phyloP scores from a whole-genome alignment of 192 early-diverging fungal genomes.

The Kickxella alabastrina region DNA sequence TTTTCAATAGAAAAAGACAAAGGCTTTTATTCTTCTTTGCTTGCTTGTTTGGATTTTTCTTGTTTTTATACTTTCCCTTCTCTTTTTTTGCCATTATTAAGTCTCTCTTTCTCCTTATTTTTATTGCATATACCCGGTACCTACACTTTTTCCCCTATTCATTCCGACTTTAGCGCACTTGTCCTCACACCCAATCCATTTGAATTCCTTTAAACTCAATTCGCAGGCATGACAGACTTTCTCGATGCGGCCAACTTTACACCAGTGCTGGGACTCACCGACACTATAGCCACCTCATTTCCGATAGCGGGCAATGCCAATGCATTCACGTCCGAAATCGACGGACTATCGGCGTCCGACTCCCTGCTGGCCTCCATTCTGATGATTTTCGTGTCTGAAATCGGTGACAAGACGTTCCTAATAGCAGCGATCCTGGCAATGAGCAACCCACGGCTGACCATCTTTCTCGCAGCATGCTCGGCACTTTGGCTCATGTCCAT shows the following conservation, averaged over 20 bases:
- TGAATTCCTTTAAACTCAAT: too few relatives aligned
- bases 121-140: too few relatives aligned
- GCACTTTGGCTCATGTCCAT: conserved; percentile 93
- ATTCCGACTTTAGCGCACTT: too few relatives aligned
- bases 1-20: not conserved
- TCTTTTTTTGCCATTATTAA: conserved; percentile 1
- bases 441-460: conserved; percentile 85
- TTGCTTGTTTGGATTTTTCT: not conserved
- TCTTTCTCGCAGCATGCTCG: conserved; percentile 85
- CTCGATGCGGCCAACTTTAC: too few relatives aligned
- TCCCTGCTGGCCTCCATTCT: conserved; percentile 58
- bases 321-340: too few relatives aligned
- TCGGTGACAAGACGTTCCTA: conserved; percentile 99
- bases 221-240: too few relatives aligned
- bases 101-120: not conserved
- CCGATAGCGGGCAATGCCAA: not conserved
- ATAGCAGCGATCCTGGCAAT: conserved; percentile 99
- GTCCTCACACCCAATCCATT: too few relatives aligned
- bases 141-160: too few relatives aligned
- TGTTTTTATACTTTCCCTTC: not conserved
- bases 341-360: conserved; percentile 40
- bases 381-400: conserved; percentile 95
- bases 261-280: not conserved
- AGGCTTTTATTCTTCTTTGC: not conserved
- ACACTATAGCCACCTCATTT: not conserved